Evolutionary conservation across 805 yeast species (phyloP).

Genomic region (Candida xyloterini): DNA sequence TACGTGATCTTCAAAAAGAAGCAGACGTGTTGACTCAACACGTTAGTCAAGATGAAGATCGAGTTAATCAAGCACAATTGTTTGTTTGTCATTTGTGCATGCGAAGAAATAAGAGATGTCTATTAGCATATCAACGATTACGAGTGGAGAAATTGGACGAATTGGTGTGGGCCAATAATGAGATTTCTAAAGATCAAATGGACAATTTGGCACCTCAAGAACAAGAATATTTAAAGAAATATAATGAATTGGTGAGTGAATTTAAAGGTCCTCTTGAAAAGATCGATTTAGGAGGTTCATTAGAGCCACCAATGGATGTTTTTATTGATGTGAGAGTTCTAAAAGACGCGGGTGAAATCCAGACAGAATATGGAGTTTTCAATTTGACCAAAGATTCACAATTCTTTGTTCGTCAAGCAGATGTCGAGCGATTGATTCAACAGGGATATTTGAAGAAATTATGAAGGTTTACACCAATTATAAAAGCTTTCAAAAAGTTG

Average conservation of each 20-base stretch:
- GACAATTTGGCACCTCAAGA: slow-evolving; percentile 72
- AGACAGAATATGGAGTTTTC: slow-evolving; percentile 95
- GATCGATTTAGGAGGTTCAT: slow-evolving; percentile 81
- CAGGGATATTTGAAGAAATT: slow-evolving; percentile 84
- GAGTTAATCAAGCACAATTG: slow-evolving; percentile 57
- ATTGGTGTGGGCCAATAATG: slow-evolving; percentile 68
- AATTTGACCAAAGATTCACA: slow-evolving; percentile 91
- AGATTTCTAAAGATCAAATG: slow-evolving; percentile 38
- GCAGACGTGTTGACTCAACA: slow-evolving; percentile 43
- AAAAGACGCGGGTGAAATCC: slow-evolving; percentile 94
- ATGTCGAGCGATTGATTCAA: slow-evolving; percentile 89
- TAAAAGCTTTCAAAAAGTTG: slow-evolving; percentile 32
- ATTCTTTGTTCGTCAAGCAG: slow-evolving; percentile 89
- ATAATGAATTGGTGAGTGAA: slow-evolving; percentile 67
- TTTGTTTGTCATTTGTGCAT: slow-evolving; percentile 73
- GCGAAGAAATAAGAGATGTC: slow-evolving; percentile 85
- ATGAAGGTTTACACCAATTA: slow-evolving; percentile 19
- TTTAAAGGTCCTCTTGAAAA: slow-evolving; percentile 79
- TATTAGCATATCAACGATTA: slow-evolving; percentile 75
- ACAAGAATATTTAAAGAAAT: slow-evolving; percentile 69
- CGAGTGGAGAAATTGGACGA: slow-evolving; percentile 67
- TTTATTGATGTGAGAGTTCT: slow-evolving; percentile 92
- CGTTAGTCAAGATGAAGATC: slow-evolving; percentile 27
- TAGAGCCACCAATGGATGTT: slow-evolving; percentile 87
- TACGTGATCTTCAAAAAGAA: slow-evolving; percentile 56